Evolutionary conservation across 352 stramenopile species (phyloP).

Genomic region (Globisporangium echinulatum): DNA sequence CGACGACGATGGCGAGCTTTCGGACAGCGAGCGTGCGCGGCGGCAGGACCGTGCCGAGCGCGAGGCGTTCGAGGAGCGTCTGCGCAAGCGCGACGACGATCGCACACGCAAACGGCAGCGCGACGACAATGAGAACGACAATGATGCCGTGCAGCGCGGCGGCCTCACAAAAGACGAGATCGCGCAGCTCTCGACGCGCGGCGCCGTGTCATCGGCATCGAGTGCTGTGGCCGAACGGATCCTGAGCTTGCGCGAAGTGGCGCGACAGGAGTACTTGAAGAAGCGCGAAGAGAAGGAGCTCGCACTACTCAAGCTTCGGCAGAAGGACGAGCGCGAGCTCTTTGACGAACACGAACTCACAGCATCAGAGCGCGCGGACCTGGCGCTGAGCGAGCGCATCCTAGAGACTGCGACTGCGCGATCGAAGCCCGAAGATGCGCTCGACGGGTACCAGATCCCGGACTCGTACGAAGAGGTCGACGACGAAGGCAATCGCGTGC

Average conservation of each 20-base stretch:
- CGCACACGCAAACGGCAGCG: constrained; percentile 51
- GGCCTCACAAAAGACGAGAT: constrained; percentile 77
- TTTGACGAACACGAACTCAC: constrained; percentile 80
- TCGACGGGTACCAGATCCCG: constrained; percentile 92
- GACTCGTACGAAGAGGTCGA: constrained; percentile 94
- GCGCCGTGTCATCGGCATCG: constrained; percentile 39
- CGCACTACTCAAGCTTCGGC: constrained; percentile 85
- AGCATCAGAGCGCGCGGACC: constrained; percentile 74
- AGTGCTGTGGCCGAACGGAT: constrained; percentile 49
- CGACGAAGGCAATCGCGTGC: constrained; percentile 83
- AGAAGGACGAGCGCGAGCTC: constrained; percentile 72
- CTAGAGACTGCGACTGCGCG: constrained; percentile 79
- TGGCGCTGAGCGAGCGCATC: constrained; percentile 87
- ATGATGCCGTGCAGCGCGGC: constrained; percentile 10
- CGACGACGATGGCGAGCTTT: constrained; percentile 7
- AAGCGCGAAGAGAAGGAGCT: constrained; percentile 98
- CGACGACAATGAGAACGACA: constrained; percentile 21
- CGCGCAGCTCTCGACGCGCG: constrained; percentile 70
- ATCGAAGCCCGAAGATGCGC: constrained; percentile 34
- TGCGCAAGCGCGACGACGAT: constrained; percentile 73
- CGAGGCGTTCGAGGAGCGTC: constrained; percentile 74
- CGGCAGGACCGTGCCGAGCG: constrained; percentile 62
- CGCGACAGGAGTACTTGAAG: constrained; percentile 95
- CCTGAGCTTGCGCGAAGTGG: constrained; percentile 84
- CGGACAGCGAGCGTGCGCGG: constrained; percentile 40